Base-by-base conservation (phyloP, 202 grass and related monocot species). In the Saccharum hybrid region DNA sequence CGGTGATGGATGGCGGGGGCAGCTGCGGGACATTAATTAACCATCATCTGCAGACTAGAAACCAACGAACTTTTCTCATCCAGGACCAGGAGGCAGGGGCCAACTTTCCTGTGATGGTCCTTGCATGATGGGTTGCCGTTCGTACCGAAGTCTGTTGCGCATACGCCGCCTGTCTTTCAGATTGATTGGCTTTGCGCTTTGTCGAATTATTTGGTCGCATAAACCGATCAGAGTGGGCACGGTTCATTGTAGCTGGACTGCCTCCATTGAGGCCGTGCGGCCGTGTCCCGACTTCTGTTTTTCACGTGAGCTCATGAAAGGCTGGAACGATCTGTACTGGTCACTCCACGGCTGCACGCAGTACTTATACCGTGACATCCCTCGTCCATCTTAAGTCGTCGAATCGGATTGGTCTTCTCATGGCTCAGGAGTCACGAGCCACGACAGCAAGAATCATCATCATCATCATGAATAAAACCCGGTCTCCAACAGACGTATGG, bases 191-290 rank as follows among this genome's bases (percentile, higher is more conserved):
- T 11, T 6, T 42, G 46, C 4, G 61, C 33, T 21, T 26, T 60
- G 56, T 60, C 56, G 8, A 60, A 57, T 30, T 52, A n/a, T n/a
- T n/a, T 51, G 33, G n/a, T 39, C 22, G 34, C 10, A 31, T 34
- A 13, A 10, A 33, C 82, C 7, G 36, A 28, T 14, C 28, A 34
- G 4, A 23, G 28, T 59, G 74, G 51, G 73, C 49, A 43, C 75
- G 22, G 66, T 85, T 37, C 57, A 33, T 65, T n/a, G 83, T 46
- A 79, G n/a, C 68, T 79, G 43, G 68, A 56, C 76, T 15, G 33
- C 43, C 7, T 48, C 26, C 40, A 9, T 15, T 30, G 8, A 28
- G 6, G 21, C 34, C 7, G 54, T 22, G 46, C 12, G 10, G 40
- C 41, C 48, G 4, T 41, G 22, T 13, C 36, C 18, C 0, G 21